phyloP scores from a whole-genome alignment of 495 filamentous ascomycete species.

The Daldinia grandis region DNA sequence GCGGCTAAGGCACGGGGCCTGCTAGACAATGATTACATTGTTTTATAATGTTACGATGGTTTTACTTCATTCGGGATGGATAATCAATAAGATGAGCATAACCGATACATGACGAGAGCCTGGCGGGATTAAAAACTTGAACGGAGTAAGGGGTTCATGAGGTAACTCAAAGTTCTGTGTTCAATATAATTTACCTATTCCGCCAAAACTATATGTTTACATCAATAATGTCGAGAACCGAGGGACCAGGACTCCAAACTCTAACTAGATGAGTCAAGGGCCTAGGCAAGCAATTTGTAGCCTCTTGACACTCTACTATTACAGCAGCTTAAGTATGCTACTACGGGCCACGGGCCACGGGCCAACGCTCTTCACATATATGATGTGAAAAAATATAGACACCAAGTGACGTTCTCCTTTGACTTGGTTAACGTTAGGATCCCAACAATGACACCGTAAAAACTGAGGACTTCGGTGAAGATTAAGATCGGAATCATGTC shows the following conservation, averaged over 20 bases:
- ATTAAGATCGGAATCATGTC: slow-evolving; percentile 96
- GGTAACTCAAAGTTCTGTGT: background rate
- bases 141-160: slow-evolving; percentile 1
- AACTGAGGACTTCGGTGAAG: slow-evolving; percentile 89
- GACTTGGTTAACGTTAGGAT: slow-evolving; percentile 55
- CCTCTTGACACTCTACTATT: background rate
- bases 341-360: background rate
- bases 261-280: background rate
- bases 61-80: slow-evolving; percentile 38
- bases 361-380: background rate
- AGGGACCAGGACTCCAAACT: background rate
- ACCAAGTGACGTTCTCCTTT: slow-evolving; percentile 46
- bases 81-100: slow-evolving; percentile 41
- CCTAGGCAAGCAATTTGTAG: background rate
- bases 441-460: slow-evolving; percentile 62
- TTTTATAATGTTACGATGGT: slow-evolving; percentile 28
- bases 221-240: background rate
- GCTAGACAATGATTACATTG: slow-evolving; percentile 12
- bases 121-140: background rate
- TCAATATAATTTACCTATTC: slow-evolving; percentile 9
- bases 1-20: slow-evolving; percentile 7
- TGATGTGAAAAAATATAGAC: slow-evolving; percentile 6
- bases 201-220: background rate
- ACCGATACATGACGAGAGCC: slow-evolving; percentile 9
- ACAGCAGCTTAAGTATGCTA: background rate